These are phyloP conservation scores for Leucocoprinus birnbaumii DNA, from an alignment of 768 basidiomycete genomes.

Conservation along the genomic window DNA sequence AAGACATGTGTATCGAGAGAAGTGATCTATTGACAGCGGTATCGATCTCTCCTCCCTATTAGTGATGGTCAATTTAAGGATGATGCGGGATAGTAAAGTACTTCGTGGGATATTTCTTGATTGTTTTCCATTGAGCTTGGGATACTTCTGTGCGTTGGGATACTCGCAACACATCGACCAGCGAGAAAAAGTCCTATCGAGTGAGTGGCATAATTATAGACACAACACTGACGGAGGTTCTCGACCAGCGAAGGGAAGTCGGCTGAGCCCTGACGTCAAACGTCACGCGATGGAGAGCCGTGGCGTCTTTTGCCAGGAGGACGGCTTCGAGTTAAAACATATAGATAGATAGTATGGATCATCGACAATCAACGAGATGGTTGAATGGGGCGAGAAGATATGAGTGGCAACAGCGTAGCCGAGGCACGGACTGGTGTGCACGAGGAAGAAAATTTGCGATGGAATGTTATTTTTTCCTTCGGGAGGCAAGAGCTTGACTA, in stretches of 20 bases:
- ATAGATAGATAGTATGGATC: neutral
- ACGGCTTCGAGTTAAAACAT: neutral
- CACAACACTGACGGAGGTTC: neutral
- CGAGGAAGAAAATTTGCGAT: no score
- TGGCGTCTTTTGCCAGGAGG: neutral
- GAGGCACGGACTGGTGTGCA: neutral
- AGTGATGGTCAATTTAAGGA: neutral
- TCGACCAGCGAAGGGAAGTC: neutral
- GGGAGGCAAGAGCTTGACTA: neutral
- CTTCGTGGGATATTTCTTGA: neutral
- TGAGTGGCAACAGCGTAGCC: neutral
- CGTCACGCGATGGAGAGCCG: neutral
- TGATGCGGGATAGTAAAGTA: neutral
- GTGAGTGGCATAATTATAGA: neutral
- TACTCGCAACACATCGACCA: neutral
- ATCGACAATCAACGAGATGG: neutral
- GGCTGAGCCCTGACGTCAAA: constrained; percentile 5
- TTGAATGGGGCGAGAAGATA: neutral
- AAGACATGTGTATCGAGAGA: constrained; percentile 6
- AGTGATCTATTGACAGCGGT: constrained; percentile 1
- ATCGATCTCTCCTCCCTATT: neutral
- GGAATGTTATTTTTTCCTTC: no score
- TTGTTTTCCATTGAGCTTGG: neutral
- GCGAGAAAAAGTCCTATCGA: neutral
- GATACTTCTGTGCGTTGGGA: neutral